Evolutionary conservation across 495 filamentous ascomycete genomes (phyloP), one percentile per base, ranked within the genome.

Genomic region (Alectoria sarmentosa): DNA sequence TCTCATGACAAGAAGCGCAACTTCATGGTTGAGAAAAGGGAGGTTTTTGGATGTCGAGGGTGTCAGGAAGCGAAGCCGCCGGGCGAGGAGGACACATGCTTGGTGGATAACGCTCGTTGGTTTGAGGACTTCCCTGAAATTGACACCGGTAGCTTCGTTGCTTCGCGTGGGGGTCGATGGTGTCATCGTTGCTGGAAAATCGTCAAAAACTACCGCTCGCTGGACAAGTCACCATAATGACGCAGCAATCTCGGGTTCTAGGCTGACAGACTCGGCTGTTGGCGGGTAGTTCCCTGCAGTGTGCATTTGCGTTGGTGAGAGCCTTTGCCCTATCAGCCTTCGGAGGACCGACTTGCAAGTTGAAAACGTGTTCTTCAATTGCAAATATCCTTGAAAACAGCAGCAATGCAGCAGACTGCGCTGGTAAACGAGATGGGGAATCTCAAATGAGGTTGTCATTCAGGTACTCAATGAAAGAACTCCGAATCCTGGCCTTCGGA

Each of bases 401-500:
- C 28, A 34, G 9, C 3, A 44, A 36, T 54, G 61, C 58, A 41
- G 41, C n/a, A 42, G 9, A 32, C n/a, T 42, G 38, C 37, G 64
- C 46, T 37, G 32, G 14, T 3, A 46, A 21, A 37, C 15, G 28
- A 41, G 15, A 32, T 39, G 38, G 23, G 14, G n/a, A 19, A 21
- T 38, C 15, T 68, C 63, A 69, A 11, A 44, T 57, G 15, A 69
- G 48, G 36, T 67, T 67, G 34, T 86, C 84, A 73, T 91, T 91
- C 66, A 93, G 74, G 74, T 90, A 91, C 62, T 83, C 84, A 13
- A 91, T 83, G 71, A 92, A 93, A 26, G 84, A 79, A 74, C 83
- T 84, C 65, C 80, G 76, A 63, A 92, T 82, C 74, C 88, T 79
- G 21, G 70, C 74, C 63, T 82, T 87, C 69, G 69, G 82, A 70